Evolutionary conservation across 257 asterid genomes (phyloP).

Genomic region (Linderniella brevidens): DNA sequence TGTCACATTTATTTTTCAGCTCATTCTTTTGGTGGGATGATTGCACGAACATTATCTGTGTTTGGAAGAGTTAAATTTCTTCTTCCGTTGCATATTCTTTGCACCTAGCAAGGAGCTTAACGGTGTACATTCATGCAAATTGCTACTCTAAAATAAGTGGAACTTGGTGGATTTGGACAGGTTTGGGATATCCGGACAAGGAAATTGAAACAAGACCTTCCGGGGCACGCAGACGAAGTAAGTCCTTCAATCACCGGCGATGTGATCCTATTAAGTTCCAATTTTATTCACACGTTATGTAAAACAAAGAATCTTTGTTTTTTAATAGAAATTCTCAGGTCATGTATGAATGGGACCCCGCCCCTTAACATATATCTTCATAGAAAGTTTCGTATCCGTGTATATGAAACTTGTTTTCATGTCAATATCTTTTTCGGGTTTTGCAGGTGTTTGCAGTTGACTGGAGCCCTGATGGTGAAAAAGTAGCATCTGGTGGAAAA

Average conservation of each 20-base stretch:
- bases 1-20: too few relatives aligned
- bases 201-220: slow-evolving; percentile 91
- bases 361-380: background rate
- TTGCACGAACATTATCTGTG: too few relatives aligned
- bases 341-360: too few relatives aligned
- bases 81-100: too few relatives aligned
- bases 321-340: background rate
- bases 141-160: too few relatives aligned
- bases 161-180: slow-evolving; percentile 14
- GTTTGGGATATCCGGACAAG: slow-evolving; percentile 86
- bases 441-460: slow-evolving; percentile 87
- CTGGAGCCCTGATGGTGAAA: slow-evolving; percentile 99
- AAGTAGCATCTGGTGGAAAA: slow-evolving; percentile 94
- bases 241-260: slow-evolving; percentile 6
- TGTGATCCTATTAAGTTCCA: too few relatives aligned
- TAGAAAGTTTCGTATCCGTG: background rate
- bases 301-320: background rate
- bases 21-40: too few relatives aligned
- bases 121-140: too few relatives aligned
- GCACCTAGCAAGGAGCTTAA: too few relatives aligned
- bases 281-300: too few relatives aligned
- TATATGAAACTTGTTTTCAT: background rate
- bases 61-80: too few relatives aligned
- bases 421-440: background rate
- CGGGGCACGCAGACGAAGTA: slow-evolving; percentile 97